A percentile compares a stretch with the other conserved stretches of the same genome.
phyloP scores from a whole-genome alignment of 176 grass and related monocot species.

The Leersia perrieri region DNA sequence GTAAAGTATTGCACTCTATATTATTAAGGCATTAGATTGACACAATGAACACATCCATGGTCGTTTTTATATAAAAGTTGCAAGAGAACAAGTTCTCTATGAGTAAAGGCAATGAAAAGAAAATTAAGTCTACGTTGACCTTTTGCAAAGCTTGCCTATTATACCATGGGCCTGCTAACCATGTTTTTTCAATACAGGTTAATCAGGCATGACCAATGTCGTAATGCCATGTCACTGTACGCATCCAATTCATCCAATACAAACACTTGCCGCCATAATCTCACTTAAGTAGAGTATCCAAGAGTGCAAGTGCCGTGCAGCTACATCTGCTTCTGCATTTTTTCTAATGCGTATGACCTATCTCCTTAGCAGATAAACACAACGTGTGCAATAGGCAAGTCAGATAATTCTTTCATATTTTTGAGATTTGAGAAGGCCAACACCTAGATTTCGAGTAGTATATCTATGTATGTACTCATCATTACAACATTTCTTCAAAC shows the following conservation, averaged over 20 bases:
- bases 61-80: constrained; percentile 7
- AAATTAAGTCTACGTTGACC: constrained; percentile 2
- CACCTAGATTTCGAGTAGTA: no score
- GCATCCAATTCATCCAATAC: neutral
- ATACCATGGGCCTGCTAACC: neutral
- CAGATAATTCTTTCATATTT: neutral
- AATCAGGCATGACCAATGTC: neutral
- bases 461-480: no score
- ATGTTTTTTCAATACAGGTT: neutral
- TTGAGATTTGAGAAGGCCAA: neutral
- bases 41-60: neutral
- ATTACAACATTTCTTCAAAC: neutral
- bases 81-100: constrained; percentile 26
- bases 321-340: neutral
- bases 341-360: neutral
- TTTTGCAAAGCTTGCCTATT: neutral
- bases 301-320: constrained; percentile 28
- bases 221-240: neutral
- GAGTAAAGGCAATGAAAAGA: neutral
- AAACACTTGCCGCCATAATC: constrained; percentile 8
- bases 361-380: neutral
- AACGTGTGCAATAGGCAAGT: neutral
- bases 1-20: neutral
- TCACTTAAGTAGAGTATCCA: neutral
- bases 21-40: neutral